Percentiles rank a stretch among this genome's conserved stretches.
Evolutionary conservation across 495 filamentous ascomycete species (phyloP).

Genomic region (Lasiosphaeriaceae sp.): DNA sequence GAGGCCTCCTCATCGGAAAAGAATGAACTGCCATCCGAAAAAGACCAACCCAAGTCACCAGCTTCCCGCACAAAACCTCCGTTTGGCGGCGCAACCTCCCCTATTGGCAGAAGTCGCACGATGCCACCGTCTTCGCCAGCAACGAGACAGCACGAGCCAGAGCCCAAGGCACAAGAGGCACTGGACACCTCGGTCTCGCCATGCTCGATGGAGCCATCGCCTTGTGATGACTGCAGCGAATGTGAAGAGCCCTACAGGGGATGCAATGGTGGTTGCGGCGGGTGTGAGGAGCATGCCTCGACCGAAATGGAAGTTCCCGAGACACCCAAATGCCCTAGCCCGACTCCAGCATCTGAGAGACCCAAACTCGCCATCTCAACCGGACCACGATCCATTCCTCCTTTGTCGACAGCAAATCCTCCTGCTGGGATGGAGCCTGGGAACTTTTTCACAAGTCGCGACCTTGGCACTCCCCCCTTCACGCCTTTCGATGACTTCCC

Average conservation of each 20-base stretch:
- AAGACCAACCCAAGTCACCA: neutral
- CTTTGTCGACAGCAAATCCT: constrained; percentile 1
- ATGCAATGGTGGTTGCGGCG: constrained; percentile 7
- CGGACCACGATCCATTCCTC: constrained; percentile 10
- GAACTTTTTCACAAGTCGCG: constrained; percentile 15
- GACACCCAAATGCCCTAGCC: constrained; percentile 12
- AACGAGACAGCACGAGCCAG: neutral
- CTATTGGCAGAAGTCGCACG: neutral
- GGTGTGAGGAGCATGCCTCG: constrained; percentile 5
- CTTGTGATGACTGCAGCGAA: neutral
- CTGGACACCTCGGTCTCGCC: neutral
- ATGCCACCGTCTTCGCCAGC: neutral
- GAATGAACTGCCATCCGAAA: neutral
- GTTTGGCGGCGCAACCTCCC: too few relatives aligned
- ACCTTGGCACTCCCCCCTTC: constrained; percentile 20
- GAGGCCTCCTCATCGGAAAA: constrained; percentile 4
- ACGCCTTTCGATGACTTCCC: constrained; percentile 18
- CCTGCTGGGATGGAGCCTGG: constrained; percentile 14
- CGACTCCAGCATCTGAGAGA: constrained; percentile 7
- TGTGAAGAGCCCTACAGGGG: constrained; percentile 1
- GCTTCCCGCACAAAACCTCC: neutral
- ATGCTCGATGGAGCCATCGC: neutral
- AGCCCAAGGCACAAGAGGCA: neutral
- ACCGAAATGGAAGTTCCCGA: neutral
- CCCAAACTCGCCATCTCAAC: constrained; percentile 22